phyloP scores from a whole-genome alignment of 2,329 filamentous ascomycete species.

The Chalaropsis ovoidea region DNA sequence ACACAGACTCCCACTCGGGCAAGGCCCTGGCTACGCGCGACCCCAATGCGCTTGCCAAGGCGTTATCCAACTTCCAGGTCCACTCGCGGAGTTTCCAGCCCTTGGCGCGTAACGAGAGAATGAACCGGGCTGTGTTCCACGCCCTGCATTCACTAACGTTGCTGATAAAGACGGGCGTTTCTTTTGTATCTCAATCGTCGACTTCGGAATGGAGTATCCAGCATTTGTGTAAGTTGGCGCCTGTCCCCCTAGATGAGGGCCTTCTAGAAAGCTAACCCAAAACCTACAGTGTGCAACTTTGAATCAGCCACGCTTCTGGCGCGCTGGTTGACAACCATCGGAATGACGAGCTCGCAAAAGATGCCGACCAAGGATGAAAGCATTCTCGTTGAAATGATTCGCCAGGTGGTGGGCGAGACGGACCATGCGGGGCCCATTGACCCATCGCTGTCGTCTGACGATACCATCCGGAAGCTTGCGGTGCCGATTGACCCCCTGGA shows the following conservation, averaged over 20 bases:
- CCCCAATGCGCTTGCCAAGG: slow-evolving; percentile 49
- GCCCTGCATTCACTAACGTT: slow-evolving; percentile 59
- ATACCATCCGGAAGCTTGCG: slow-evolving; percentile 30
- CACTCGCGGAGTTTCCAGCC: slow-evolving; percentile 29
- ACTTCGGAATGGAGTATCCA: slow-evolving; percentile 54
- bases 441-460: slow-evolving; percentile 40
- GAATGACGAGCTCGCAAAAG: slow-evolving; percentile 43
- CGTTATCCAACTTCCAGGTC: slow-evolving; percentile 34
- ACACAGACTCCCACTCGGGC: slow-evolving; percentile 54
- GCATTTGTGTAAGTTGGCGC: slow-evolving; percentile 43
- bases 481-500: slow-evolving; percentile 40
- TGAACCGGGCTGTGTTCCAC: slow-evolving; percentile 56
- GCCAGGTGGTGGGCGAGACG: slow-evolving; percentile 51
- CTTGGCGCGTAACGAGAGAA: slow-evolving; percentile 48
- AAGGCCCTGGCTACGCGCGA: slow-evolving; percentile 56
- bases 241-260: not conserved
- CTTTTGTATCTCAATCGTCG: slow-evolving; percentile 52
- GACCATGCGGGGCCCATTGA: slow-evolving; percentile 53
- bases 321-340: slow-evolving; percentile 50
- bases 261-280: slow-evolving; percentile 5
- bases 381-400: slow-evolving; percentile 46
- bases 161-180: slow-evolving; percentile 53
- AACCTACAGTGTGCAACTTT: slow-evolving; percentile 46
- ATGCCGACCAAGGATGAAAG: slow-evolving; percentile 45
- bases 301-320: slow-evolving; percentile 52